Percentiles rank a stretch among this genome's conserved stretches.
Conservation (phyloP, 345 rosid genomes). For the Atalantia buxifolia region DNA sequence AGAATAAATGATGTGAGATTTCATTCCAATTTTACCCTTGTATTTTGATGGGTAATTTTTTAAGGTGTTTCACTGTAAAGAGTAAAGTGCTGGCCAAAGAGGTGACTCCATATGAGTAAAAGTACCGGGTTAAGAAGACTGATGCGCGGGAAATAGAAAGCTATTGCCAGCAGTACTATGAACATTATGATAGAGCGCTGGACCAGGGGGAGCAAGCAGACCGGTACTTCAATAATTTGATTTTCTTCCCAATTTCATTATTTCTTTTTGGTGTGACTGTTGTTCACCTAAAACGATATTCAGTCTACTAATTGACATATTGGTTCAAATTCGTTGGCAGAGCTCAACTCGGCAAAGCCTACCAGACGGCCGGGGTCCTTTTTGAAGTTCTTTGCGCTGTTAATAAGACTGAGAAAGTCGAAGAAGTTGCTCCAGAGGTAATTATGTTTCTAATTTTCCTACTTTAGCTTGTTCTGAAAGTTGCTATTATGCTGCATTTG, state of each 20-base stretch:
- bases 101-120: too few species aligned
- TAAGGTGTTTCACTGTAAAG: too few species aligned
- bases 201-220: constrained; percentile 98
- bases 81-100: too few species aligned
- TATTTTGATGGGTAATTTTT: too few species aligned
- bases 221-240: constrained; percentile 42
- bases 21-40: too few species aligned
- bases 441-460: too few species aligned
- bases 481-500: too few species aligned
- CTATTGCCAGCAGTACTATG: constrained; percentile 91
- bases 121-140: constrained; percentile 82
- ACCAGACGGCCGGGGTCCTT: constrained; percentile 98
- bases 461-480: too few species aligned
- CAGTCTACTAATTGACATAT: background rate
- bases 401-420: constrained; percentile 95
- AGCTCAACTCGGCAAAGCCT: constrained; percentile 99
- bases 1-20: too few species aligned
- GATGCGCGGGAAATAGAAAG: constrained; percentile 96
- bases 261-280: background rate
- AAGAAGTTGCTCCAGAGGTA: too few species aligned
- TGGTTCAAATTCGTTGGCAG: constrained; percentile 38
- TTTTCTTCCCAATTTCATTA: background rate
- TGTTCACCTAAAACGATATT: background rate
- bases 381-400: constrained; percentile 98
- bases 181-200: constrained; percentile 85